These are phyloP conservation scores for Lippia alba DNA, from an alignment of 305 asterid genomes.

Conservation along the genomic window DNA sequence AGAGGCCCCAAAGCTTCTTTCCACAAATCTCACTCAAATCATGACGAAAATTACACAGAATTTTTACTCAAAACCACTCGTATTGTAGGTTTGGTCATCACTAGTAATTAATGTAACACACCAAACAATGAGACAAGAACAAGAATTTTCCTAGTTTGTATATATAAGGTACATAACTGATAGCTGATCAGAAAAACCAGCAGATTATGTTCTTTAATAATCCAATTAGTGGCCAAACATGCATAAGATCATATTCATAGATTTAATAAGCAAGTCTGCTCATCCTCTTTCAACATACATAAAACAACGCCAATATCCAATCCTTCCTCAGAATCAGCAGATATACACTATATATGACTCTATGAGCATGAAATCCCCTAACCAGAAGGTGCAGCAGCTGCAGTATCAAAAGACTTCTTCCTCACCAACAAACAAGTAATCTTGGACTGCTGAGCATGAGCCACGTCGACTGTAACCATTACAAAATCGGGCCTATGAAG, in stretches of 20 bases:
- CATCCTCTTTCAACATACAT: neutral
- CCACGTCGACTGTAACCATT: constrained; percentile 53
- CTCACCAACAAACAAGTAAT: constrained; percentile 73
- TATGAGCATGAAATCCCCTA: constrained; percentile 7
- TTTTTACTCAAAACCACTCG: too few species aligned
- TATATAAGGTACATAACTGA: too few species aligned
- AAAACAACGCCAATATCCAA: neutral
- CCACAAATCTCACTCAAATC: too few species aligned
- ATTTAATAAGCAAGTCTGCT: neutral
- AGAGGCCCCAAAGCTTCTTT: too few species aligned
- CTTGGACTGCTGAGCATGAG: constrained; percentile 55
- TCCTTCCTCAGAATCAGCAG: too few species aligned
- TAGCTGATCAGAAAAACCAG: neutral
- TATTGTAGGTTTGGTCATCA: too few species aligned
- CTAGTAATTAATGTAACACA: too few species aligned
- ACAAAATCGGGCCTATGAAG: constrained; percentile 81
- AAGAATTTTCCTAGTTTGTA: too few species aligned
- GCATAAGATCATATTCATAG: neutral
- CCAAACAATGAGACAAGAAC: too few species aligned
- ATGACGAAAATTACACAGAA: too few species aligned
- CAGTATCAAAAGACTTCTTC: constrained; percentile 64
- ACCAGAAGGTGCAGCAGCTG: constrained; percentile 33
- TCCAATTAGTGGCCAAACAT: neutral
- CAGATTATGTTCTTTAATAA: neutral
- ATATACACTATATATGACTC: too few species aligned